These are phyloP conservation scores for Boletus subcaerulescens DNA, from an alignment of 768 basidiomycete genomes.

Conservation along the genomic window DNA sequence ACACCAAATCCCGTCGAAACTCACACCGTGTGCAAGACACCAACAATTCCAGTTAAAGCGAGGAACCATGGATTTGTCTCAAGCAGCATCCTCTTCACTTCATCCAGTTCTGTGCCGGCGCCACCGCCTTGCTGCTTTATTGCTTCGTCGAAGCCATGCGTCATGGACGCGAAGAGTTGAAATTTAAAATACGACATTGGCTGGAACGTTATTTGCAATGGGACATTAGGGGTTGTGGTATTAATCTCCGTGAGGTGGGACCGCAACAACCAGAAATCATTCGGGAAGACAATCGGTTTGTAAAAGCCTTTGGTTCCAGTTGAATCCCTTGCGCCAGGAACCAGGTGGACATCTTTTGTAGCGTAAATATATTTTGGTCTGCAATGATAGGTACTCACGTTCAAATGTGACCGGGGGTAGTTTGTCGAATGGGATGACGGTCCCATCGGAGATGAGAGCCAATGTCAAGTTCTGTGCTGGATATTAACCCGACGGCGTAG, in stretches of 20 bases:
- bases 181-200: conserved; percentile 88
- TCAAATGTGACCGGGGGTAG: conserved; percentile 59
- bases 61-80: conserved; percentile 90
- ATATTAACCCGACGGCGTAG: conserved; percentile 7
- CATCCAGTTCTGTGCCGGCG: conserved; percentile 77
- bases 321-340: conserved; percentile 57
- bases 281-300: conserved; percentile 87
- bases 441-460: conserved; percentile 74
- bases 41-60: conserved; percentile 78
- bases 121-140: conserved; percentile 68
- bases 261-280: conserved; percentile 92
- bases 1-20: conserved; percentile 28
- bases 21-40: conserved; percentile 82
- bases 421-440: conserved; percentile 47
- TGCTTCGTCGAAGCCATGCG: conserved; percentile 83
- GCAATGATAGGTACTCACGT: conserved; percentile 44
- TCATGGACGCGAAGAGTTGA: conserved; percentile 81
- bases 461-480: conserved; percentile 75
- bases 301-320: conserved; percentile 69
- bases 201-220: conserved; percentile 79
- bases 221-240: conserved; percentile 70
- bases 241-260: conserved; percentile 86
- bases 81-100: conserved; percentile 90
- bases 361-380: conserved; percentile 9
- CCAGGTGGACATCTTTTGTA: conserved; percentile 59